Evolutionary conservation across 2,329 filamentous ascomycete genomes (phyloP), one percentile per base, ranked within the genome.

Genomic region (Macrophomina phaseolina): DNA sequence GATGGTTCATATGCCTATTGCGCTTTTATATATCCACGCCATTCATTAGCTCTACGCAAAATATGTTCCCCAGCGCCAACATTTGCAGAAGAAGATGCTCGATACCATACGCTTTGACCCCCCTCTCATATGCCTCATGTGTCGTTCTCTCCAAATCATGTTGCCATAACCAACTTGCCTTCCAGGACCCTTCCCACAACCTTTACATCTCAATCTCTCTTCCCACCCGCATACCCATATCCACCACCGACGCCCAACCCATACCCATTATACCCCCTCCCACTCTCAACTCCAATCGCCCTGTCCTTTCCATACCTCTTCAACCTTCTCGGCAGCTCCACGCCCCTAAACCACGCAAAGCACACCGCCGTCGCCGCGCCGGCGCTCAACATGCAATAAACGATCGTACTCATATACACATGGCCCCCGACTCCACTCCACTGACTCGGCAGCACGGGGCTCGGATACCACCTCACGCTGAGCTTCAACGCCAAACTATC

Each of bases 391-490:
- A 83, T 69, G 67, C 82, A 86, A 69, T 84, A 85, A 64, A 83
- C 74, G 65, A 84, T 71, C 58, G 83, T 85, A 61, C 77, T 81
- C 64, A 81, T 80, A 66, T 82, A 84, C 55, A 85, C 73, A 72
- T 86, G 83, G 1, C 84, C 82, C 0, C 83, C 83, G 48, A 85
- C 72, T 67, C 85, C 79, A 71, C 80, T 67, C 85, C 86, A 83
- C 69, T 85, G 72, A 67, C 83, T 77, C 70, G 91, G 91, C 70
- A 94, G 81, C 45, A 85, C 83, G 0, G 91, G 90, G 30, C 87
- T 91, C 0, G 91, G 90, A 77, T 94, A 95, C 95, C 95, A 98
- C 52, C 92, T 84, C 14, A 98, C 90, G 48, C 88, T 91, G 73
- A 98, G 91, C 52, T 84, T 85, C 71, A 98, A 82, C 0, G 91